Conservation (phyloP, 202 grass and related monocot species). For the Hordeum pubiflorum region DNA sequence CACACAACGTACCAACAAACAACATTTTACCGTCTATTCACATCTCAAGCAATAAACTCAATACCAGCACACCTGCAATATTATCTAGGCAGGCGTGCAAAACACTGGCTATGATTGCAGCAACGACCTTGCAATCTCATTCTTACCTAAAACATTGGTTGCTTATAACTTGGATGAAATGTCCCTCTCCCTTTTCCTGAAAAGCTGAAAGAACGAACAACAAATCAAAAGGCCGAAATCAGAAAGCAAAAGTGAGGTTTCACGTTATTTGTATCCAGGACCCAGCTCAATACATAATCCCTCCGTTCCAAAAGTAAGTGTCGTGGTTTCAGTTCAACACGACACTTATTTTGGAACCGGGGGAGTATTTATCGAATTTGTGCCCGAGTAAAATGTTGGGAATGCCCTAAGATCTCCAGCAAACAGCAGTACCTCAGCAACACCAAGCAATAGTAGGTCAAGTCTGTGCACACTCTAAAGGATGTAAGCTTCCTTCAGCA, state of each 20-base stretch:
- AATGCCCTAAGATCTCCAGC: background rate
- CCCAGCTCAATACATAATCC: background rate
- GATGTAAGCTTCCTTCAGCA: slow-evolving; percentile 58
- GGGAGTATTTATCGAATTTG: background rate
- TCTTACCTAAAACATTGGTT: background rate
- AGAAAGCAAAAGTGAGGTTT: background rate
- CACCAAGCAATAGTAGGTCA: slow-evolving; percentile 34
- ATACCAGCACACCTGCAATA: slow-evolving; percentile 1
- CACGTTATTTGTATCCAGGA: background rate
- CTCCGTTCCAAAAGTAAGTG: too few species aligned
- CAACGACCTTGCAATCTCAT: slow-evolving; percentile 17
- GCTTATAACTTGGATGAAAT: slow-evolving; percentile 9
- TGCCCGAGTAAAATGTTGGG: background rate
- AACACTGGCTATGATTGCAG: slow-evolving; percentile 12
- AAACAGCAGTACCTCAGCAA: slow-evolving; percentile 23
- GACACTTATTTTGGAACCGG: too few species aligned
- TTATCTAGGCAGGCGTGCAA: background rate
- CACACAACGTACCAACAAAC: background rate
- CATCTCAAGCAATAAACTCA: slow-evolving; percentile 25
- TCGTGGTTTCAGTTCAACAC: too few species aligned
- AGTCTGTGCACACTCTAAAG: slow-evolving; percentile 87
- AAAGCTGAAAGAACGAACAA: background rate
- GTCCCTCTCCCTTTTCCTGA: background rate
- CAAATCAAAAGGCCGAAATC: background rate
- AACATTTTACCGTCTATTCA: slow-evolving; percentile 21